phyloP scores from a whole-genome alignment of 225 moss, liverwort and hornwort genomes.

The Pleurozium schreberi region DNA sequence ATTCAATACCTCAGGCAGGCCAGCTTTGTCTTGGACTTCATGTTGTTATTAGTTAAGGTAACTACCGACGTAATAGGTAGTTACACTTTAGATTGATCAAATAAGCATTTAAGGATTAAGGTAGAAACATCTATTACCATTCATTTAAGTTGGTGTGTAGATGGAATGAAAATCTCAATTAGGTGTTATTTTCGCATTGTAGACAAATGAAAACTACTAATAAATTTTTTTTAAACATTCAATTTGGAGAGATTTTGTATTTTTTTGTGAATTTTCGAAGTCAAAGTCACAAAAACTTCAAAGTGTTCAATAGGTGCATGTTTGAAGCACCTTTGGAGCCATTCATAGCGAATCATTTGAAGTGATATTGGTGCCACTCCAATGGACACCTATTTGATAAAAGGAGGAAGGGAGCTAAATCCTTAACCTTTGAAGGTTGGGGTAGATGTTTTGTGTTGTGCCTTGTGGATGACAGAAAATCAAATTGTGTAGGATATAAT shows the following conservation, averaged over 20 bases:
- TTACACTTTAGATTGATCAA: background rate
- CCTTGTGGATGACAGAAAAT: too few relatives aligned
- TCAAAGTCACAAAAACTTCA: background rate
- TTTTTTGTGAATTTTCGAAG: background rate
- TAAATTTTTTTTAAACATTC: too few relatives aligned
- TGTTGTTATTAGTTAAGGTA: background rate
- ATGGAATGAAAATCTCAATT: background rate
- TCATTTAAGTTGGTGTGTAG: background rate
- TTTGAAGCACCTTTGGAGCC: background rate
- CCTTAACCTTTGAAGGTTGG: too few relatives aligned
- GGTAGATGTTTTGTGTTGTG: too few relatives aligned
- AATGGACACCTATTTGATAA: background rate
- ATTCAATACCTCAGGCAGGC: background rate
- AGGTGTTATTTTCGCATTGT: fast-evolving
- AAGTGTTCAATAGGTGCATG: background rate
- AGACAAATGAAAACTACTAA: background rate
- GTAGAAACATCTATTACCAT: background rate
- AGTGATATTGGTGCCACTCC: background rate
- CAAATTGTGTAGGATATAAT: too few relatives aligned
- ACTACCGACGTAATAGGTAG: too few relatives aligned
- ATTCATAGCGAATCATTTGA: background rate
- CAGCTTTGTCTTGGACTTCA: background rate
- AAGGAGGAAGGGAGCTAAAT: background rate
- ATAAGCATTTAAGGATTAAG: background rate
- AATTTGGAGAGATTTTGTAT: background rate